A percentile compares a stretch with the other conserved stretches of the same genome.
These are phyloP conservation scores for Talaromyces pinophilus DNA, from an alignment of 2,329 filamentous ascomycete species.

Conservation along the genomic window DNA sequence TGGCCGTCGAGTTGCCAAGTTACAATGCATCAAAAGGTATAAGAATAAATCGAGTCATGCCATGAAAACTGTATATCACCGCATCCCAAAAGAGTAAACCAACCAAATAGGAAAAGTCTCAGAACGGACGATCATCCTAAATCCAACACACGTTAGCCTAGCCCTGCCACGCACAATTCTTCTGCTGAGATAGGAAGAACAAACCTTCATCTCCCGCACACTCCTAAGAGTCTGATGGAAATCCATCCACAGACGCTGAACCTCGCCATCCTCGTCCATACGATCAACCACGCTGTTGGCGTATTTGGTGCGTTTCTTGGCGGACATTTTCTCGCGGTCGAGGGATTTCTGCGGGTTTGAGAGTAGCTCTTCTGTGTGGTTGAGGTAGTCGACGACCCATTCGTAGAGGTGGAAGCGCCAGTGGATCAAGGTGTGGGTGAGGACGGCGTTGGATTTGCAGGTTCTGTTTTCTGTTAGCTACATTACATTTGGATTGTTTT, in stretches of 20 bases:
- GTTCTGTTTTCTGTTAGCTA: constrained; percentile 35
- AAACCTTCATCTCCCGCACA: constrained; percentile 55
- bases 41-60: background rate
- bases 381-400: constrained; percentile 66
- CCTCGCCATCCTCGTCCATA: constrained; percentile 62
- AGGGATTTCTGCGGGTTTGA: constrained; percentile 56
- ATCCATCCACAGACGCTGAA: constrained; percentile 63
- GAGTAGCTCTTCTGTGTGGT: constrained; percentile 57
- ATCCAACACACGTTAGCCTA: background rate
- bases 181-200: background rate
- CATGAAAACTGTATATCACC: background rate
- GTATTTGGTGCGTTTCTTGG: constrained; percentile 59
- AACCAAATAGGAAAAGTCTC: background rate
- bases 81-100: background rate
- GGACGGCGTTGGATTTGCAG: constrained; percentile 66
- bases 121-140: background rate
- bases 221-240: constrained; percentile 65
- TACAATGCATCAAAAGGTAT: background rate
- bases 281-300: constrained; percentile 64
- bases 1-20: background rate
- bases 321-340: constrained; percentile 62
- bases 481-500: background rate
- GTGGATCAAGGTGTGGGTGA: constrained; percentile 71
- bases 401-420: constrained; percentile 75
- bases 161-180: too few species aligned